Evolutionary conservation across 305 asterid species (phyloP), one percentile per base, ranked within the genome.

Genomic region (Petunia hybrid): DNA sequence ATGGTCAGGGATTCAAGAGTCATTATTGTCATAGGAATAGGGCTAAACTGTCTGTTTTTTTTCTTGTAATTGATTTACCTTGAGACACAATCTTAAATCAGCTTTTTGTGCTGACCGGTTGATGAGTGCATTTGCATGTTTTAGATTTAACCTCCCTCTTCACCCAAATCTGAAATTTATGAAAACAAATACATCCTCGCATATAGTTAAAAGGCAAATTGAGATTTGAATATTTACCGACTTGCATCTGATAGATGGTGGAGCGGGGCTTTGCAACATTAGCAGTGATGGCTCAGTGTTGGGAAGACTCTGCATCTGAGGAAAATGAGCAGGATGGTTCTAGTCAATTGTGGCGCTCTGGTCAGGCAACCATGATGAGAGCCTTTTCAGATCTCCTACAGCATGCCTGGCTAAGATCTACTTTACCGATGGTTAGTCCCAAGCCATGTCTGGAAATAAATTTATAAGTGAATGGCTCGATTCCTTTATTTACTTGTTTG

Each of bases 311-410:
- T 56, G 82, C 53, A 59, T 74, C 85, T 9, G 86, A 87, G 53
- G 88, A 83, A 51, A 76, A 78, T 76, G 83, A 77, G 53, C 67
- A 80, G 78, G 66, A 79, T 57, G 87, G 65, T 48, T 82, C 86
- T 57, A 64, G 39, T 60, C 85, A 83, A 43, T 56, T 80, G 76
- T 82, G 81, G 85, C 78, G 80, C 53, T 78, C 81, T 70, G 82
- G 82, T 35, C 81, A 76, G 80, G 77, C 82, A 66, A 76, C 81
- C 79, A 85, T 87, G 45, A 80, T 81, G 79, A 64, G 64, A 84
- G 86, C 87, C 66, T 85, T 87, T 85, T 83, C 89, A 57, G 86
- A 81, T 82, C 86, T 87, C 82, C 80, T 87, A 80, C 86, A 85
- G 74, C 65, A 51, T 69, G 87, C 84, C 41, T 87, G 90, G 90